Conservation (phyloP, 345 rosid species). For the Aquilaria sinensis region DNA sequence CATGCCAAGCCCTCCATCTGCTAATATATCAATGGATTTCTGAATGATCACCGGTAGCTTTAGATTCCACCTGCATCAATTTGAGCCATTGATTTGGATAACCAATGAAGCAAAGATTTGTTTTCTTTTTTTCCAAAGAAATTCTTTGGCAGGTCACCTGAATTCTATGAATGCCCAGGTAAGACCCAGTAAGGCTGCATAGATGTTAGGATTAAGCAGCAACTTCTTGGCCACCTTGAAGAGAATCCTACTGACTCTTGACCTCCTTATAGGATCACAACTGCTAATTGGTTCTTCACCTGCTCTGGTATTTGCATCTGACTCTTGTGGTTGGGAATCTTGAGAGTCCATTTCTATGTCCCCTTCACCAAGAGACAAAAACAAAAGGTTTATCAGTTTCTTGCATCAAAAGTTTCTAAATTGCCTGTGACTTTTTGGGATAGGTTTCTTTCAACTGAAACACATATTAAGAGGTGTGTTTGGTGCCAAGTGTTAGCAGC, state of each 20-base stretch:
- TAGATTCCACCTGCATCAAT: slow-evolving; percentile 47
- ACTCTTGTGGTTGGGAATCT: slow-evolving; percentile 30
- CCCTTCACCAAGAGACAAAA: slow-evolving; percentile 10
- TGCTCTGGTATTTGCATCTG: slow-evolving; percentile 33
- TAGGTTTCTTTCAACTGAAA: too few relatives aligned
- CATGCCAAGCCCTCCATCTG: slow-evolving; percentile 94
- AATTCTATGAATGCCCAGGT: slow-evolving; percentile 78
- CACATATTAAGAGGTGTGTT: too few relatives aligned
- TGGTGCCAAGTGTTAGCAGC: not conserved
- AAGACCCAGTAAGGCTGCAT: slow-evolving; percentile 62
- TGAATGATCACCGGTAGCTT: slow-evolving; percentile 58
- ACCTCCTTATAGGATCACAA: slow-evolving; percentile 18
- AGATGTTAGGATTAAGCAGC: slow-evolving; percentile 66
- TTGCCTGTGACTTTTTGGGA: too few relatives aligned
- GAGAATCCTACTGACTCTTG: slow-evolving; percentile 37
- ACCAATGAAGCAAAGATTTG: too few relatives aligned
- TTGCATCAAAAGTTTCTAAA: too few relatives aligned
- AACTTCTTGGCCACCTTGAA: slow-evolving; percentile 64
- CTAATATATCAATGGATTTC: slow-evolving; percentile 57
- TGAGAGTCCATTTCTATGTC: slow-evolving; percentile 27
- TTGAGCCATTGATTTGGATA: not conserved
- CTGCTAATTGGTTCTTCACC: slow-evolving; percentile 1
- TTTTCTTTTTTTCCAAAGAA: too few relatives aligned
- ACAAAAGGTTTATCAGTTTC: not conserved
- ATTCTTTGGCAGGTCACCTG: slow-evolving; percentile 29